Percentiles rank a stretch among this genome's conserved stretches.
Evolutionary conservation across 148 eudicot species (phyloP).

Genomic region (Rhododendron ovatum): DNA sequence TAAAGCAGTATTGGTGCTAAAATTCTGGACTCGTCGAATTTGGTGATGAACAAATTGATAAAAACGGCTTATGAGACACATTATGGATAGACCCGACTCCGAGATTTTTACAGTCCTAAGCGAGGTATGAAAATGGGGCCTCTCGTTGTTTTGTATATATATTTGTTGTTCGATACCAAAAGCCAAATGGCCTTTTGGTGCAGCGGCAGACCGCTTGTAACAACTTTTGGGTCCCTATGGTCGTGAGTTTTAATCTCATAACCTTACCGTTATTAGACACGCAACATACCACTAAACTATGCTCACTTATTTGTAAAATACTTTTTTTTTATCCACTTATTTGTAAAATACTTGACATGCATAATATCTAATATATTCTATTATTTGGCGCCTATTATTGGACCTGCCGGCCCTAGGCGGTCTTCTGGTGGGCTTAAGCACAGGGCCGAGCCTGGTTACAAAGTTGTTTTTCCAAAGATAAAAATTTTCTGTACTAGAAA

Average conservation of each 20-base stretch:
- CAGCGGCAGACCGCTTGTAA: not conserved
- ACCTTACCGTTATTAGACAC: not conserved
- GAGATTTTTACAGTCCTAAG: too few relatives aligned
- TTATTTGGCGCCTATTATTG: too few relatives aligned
- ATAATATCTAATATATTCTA: too few relatives aligned
- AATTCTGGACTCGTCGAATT: not conserved
- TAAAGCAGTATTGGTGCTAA: not conserved
- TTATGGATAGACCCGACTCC: not conserved
- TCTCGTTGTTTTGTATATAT: not conserved
- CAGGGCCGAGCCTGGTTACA: too few relatives aligned
- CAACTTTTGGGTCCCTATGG: not conserved
- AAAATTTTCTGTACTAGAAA: too few relatives aligned
- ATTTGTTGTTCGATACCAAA: not conserved
- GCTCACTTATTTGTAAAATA: not conserved
- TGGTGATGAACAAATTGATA: not conserved
- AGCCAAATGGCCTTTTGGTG: not conserved
- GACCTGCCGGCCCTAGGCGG: fast-evolving
- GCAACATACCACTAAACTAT: not conserved
- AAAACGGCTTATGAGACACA: not conserved
- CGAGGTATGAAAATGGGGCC: too few relatives aligned
- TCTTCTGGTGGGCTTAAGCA: too few relatives aligned
- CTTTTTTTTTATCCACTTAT: not conserved
- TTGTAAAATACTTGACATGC: not conserved
- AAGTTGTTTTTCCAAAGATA: too few relatives aligned
- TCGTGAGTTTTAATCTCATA: not conserved